Percentiles rank a stretch among this genome's conserved stretches.
phyloP scores from a whole-genome alignment of 2,329 filamentous ascomycete genomes.

The Ceratocystis huliohia region DNA sequence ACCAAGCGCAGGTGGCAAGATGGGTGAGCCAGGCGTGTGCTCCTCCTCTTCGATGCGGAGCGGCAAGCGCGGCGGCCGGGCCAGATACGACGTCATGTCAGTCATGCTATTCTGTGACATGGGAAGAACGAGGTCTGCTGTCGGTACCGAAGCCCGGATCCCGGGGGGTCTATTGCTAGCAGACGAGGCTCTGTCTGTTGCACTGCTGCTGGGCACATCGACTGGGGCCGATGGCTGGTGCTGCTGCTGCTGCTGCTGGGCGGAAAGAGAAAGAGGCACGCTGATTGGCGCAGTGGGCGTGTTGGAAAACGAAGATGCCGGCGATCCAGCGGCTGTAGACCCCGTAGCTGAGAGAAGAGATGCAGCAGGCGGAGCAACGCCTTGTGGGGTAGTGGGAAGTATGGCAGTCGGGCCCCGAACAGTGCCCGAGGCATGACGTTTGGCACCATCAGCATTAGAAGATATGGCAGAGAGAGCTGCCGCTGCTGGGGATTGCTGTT shows the following conservation, averaged over 20 bases:
- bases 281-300: conserved; percentile 27
- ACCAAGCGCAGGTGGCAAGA: conserved; percentile 51
- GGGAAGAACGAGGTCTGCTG: conserved; percentile 26
- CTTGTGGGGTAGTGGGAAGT: conserved; percentile 42
- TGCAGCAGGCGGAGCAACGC: conserved; percentile 47
- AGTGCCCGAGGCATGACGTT: neutral
- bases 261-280: conserved; percentile 21
- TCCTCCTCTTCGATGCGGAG: conserved; percentile 88
- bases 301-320: neutral
- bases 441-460: neutral
- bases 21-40: conserved; percentile 79
- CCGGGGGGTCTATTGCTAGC: conserved; percentile 10
- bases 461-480: neutral
- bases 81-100: conserved; percentile 48
- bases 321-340: conserved; percentile 32
- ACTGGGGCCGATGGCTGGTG: conserved; percentile 14
- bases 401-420: neutral
- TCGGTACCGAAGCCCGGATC: conserved; percentile 15
- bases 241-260: conserved; percentile 10
- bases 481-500: conserved; percentile 4
- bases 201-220: conserved; percentile 17
- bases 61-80: conserved; percentile 74
- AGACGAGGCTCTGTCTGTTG: conserved; percentile 11
- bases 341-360: conserved; percentile 49
- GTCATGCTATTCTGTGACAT: conserved; percentile 46